Evolutionary conservation across 495 filamentous ascomycete genomes (phyloP).

Genomic region (Penicillium ochrochloron): DNA sequence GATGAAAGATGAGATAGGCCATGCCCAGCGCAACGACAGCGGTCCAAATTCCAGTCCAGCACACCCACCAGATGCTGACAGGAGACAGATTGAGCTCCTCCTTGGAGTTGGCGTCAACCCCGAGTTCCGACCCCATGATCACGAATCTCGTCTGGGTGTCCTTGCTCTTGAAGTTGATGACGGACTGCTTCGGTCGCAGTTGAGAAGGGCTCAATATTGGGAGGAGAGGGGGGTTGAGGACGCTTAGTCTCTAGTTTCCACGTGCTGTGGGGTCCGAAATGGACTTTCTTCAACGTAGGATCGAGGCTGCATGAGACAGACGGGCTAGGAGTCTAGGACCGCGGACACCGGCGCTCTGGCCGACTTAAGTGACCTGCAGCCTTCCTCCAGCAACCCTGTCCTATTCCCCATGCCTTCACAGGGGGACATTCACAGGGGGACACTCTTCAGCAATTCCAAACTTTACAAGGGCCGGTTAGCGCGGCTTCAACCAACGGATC

Average conservation of each 20-base stretch:
- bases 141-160: background rate
- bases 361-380: background rate
- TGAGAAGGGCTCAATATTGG: background rate
- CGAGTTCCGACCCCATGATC: constrained; percentile 44
- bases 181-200: background rate
- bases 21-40: constrained; percentile 56
- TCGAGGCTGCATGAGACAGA: constrained; percentile 5
- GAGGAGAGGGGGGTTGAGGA: background rate
- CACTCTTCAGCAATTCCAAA: background rate
- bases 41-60: constrained; percentile 55
- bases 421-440: background rate
- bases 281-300: constrained; percentile 2
- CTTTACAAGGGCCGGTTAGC: constrained; percentile 2
- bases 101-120: constrained; percentile 35
- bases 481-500: background rate
- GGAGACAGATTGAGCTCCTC: constrained; percentile 25
- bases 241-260: constrained; percentile 1
- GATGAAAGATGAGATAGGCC: constrained; percentile 57
- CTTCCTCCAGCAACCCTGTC: background rate
- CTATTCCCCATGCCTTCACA: background rate
- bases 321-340: background rate
- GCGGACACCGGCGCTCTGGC: background rate
- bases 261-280: background rate
- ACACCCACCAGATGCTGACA: constrained; percentile 41
- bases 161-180: background rate